phyloP scores from a whole-genome alignment of 2,329 filamentous ascomycete genomes.

The Ilyonectria destructans region DNA sequence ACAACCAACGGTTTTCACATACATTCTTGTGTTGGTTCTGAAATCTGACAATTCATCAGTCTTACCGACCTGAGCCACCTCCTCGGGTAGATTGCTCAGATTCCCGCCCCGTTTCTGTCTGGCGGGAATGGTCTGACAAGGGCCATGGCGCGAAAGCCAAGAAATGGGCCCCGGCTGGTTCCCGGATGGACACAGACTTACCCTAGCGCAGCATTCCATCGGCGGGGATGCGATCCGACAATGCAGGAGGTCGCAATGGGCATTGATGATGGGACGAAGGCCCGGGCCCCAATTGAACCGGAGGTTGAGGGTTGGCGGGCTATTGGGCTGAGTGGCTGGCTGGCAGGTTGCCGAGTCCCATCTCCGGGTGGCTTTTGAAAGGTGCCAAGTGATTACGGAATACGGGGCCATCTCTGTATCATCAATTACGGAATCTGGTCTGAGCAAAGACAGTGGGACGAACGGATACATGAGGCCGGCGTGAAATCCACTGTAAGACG shows the following conservation, averaged over 20 bases:
- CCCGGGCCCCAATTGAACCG: background rate
- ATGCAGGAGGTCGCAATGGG: conserved; percentile 12
- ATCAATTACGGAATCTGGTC: background rate
- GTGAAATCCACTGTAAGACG: too few relatives aligned
- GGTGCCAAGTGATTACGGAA: conserved; percentile 1
- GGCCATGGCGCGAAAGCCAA: conserved; percentile 5
- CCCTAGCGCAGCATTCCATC: conserved; percentile 29
- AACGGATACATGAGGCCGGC: too few relatives aligned
- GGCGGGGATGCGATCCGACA: conserved; percentile 31
- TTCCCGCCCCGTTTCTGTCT: conserved; percentile 21
- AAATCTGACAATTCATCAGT: conserved; percentile 11
- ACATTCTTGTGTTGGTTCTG: conserved; percentile 11
- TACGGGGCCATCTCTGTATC: background rate
- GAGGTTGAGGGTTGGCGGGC: conserved; percentile 5
- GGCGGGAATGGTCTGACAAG: conserved; percentile 9
- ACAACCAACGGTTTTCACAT: background rate
- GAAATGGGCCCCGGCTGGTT: conserved; percentile 18
- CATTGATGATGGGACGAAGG: background rate
- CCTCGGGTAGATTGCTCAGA: conserved; percentile 29
- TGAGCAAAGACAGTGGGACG: background rate
- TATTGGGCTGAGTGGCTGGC: conserved; percentile 14
- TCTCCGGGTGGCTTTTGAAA: background rate
- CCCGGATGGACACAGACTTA: conserved; percentile 15
- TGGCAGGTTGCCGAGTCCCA: conserved; percentile 5
- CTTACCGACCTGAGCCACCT: background rate